Conservation (phyloP, 2,329 filamentous ascomycete genomes). For the Aspergillus pseudotamarii region DNA sequence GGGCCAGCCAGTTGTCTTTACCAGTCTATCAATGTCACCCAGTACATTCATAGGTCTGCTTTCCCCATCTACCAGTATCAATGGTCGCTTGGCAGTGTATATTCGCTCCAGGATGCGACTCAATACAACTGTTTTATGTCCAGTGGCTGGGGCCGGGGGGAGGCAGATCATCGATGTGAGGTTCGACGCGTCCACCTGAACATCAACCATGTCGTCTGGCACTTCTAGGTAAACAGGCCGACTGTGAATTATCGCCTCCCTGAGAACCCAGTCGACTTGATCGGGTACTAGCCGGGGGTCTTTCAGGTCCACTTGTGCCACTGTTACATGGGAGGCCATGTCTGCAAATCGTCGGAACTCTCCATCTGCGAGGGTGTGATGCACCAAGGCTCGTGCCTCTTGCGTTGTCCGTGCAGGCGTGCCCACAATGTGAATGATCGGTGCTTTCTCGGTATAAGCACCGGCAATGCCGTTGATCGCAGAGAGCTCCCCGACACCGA, state of each 20-base stretch:
- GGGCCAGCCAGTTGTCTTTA: slow-evolving; percentile 49
- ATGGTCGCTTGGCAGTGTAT: slow-evolving; percentile 48
- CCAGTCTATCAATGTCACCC: slow-evolving; percentile 46
- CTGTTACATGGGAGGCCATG: slow-evolving; percentile 54
- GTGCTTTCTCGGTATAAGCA: slow-evolving; percentile 71
- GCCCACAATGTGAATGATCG: slow-evolving; percentile 65
- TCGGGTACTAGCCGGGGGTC: slow-evolving; percentile 50
- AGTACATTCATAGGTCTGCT: slow-evolving; percentile 47
- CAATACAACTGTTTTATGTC: slow-evolving; percentile 26
- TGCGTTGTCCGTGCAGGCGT: slow-evolving; percentile 50
- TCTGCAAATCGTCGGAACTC: slow-evolving; percentile 55
- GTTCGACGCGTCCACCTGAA: slow-evolving; percentile 23
- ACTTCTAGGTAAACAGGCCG: slow-evolving; percentile 60
- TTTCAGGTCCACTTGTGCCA: slow-evolving; percentile 52
- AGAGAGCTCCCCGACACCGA: slow-evolving; percentile 66
- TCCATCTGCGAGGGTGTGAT: slow-evolving; percentile 69
- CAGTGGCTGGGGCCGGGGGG: slow-evolving; percentile 6
- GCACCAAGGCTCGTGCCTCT: slow-evolving; percentile 49
- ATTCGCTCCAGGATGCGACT: slow-evolving; percentile 45
- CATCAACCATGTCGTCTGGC: slow-evolving; percentile 55
- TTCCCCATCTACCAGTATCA: slow-evolving; percentile 58
- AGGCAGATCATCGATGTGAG: slow-evolving; percentile 21
- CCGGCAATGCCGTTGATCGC: slow-evolving; percentile 74
- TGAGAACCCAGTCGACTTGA: slow-evolving; percentile 55
- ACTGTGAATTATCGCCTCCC: slow-evolving; percentile 55